Percentiles rank a stretch among this genome's conserved stretches.
These are phyloP conservation scores for Jackrogersella minutella DNA, from an alignment of 495 filamentous ascomycete genomes.

Conservation along the genomic window DNA sequence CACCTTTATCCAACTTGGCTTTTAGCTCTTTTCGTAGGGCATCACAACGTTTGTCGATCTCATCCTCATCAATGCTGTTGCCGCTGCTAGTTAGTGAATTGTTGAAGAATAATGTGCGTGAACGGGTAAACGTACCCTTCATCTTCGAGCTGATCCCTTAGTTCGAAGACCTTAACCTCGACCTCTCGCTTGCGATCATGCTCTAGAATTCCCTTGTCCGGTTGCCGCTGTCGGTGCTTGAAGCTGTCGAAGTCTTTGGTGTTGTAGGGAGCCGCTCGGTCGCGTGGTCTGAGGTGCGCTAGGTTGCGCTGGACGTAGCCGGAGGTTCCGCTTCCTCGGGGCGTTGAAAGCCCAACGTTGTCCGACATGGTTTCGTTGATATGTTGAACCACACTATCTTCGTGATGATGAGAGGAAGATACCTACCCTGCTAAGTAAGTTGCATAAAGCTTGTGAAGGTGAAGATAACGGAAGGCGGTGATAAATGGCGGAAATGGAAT, in stretches of 20 bases:
- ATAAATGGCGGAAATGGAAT: conserved; percentile 19
- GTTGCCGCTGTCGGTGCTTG: conserved; percentile 78
- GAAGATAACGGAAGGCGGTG: conserved; percentile 34
- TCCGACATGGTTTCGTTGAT: conserved; percentile 74
- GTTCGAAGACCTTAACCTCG: conserved; percentile 90
- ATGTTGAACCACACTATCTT: neutral
- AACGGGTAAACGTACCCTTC: conserved; percentile 66
- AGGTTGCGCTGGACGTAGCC: conserved; percentile 97
- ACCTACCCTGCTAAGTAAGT: neutral
- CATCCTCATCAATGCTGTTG: conserved; percentile 75
- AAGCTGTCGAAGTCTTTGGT: conserved; percentile 67
- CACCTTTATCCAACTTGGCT: conserved; percentile 57
- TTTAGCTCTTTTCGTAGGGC: conserved; percentile 70
- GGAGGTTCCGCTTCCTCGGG: conserved; percentile 92
- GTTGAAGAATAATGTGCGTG: neutral
- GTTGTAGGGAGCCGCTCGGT: conserved; percentile 65
- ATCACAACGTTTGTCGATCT: conserved; percentile 74
- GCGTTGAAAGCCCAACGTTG: conserved; percentile 96
- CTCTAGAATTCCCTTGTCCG: conserved; percentile 90
- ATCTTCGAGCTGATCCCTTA: conserved; percentile 89
- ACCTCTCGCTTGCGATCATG: conserved; percentile 89
- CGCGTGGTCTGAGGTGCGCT: conserved; percentile 84
- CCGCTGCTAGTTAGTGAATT: neutral
- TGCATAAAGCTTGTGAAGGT: conserved; percentile 5
- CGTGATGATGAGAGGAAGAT: neutral